Conservation (phyloP, 306 rosid species). For the Trifolium subterraneum region DNA sequence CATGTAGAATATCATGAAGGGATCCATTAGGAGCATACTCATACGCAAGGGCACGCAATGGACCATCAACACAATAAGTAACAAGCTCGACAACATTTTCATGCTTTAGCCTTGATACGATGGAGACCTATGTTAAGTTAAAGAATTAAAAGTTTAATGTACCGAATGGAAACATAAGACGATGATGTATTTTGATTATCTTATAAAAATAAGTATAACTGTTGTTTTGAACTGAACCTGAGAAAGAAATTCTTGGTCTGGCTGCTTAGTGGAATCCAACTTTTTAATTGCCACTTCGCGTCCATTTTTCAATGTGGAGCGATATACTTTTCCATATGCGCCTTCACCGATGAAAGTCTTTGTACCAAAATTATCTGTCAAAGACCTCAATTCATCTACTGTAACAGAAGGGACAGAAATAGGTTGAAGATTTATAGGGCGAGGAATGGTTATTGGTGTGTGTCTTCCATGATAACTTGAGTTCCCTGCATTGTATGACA, state of each 20-base stretch:
- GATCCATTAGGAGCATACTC: conserved; percentile 84
- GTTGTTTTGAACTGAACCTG: conserved; percentile 55
- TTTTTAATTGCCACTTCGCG: conserved; percentile 73
- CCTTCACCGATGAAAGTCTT: conserved; percentile 80
- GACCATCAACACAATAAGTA: conserved; percentile 73
- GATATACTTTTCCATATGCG: conserved; percentile 78
- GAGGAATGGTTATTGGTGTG: conserved; percentile 44
- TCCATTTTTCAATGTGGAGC: conserved; percentile 58
- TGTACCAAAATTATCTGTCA: conserved; percentile 74
- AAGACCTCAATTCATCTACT: conserved; percentile 66
- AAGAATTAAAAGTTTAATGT: background rate
- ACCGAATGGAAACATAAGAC: background rate
- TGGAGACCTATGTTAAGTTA: conserved; percentile 57
- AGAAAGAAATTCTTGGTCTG: conserved; percentile 74
- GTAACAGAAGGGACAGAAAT: conserved; percentile 70
- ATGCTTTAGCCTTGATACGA: conserved; percentile 81
- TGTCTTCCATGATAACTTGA: conserved; percentile 50
- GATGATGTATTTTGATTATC: background rate
- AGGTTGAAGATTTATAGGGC: conserved; percentile 56
- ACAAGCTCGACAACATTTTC: conserved; percentile 72
- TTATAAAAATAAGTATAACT: background rate
- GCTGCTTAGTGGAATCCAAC: conserved; percentile 75
- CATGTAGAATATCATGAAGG: conserved; percentile 80
- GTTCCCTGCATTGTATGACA: conserved; percentile 50
- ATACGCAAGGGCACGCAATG: conserved; percentile 72